Evolutionary conservation across 1,139 yeast genomes (phyloP).

Genomic region (Yamadazyma mexicana): DNA sequence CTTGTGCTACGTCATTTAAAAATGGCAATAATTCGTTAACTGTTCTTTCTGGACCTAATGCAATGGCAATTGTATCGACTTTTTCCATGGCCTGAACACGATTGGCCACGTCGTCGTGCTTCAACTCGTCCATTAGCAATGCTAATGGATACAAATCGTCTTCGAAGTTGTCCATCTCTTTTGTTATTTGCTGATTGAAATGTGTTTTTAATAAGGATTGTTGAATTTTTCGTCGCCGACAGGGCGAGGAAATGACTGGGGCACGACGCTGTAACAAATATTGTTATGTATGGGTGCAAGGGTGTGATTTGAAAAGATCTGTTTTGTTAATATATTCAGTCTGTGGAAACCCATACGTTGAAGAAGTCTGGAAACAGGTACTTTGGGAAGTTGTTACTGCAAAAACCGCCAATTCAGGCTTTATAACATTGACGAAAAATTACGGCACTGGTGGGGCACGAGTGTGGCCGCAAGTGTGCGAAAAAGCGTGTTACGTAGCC

Average conservation of each 20-base stretch:
- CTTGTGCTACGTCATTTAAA: slow-evolving; percentile 85
- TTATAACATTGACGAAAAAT: too few relatives aligned
- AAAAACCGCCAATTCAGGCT: too few relatives aligned
- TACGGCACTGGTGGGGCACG: too few relatives aligned
- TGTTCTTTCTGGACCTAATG: slow-evolving; percentile 93
- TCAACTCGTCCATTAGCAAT: slow-evolving; percentile 91
- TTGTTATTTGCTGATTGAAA: slow-evolving; percentile 2
- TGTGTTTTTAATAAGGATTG: slow-evolving; percentile 11
- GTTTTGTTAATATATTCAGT: too few relatives aligned
- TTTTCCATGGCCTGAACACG: slow-evolving; percentile 95
- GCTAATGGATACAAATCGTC: slow-evolving; percentile 93
- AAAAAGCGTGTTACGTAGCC: too few relatives aligned
- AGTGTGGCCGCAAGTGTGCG: too few relatives aligned
- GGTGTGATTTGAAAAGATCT: too few relatives aligned
- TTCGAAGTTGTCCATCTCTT: slow-evolving; percentile 41
- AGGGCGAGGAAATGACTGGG: slow-evolving; percentile 1
- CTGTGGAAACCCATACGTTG: too few relatives aligned
- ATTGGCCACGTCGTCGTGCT: slow-evolving; percentile 89
- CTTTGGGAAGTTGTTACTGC: too few relatives aligned
- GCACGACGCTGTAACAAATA: not conserved
- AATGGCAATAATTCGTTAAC: slow-evolving; percentile 88
- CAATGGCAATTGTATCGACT: slow-evolving; percentile 90
- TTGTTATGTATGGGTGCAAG: not conserved
- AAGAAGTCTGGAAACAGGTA: too few relatives aligned
- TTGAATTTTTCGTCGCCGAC: slow-evolving; percentile 8